Percentiles rank a stretch among this genome's conserved stretches.
Conservation (phyloP, 257 asterid species). For the Fraxinus cuspidata region DNA sequence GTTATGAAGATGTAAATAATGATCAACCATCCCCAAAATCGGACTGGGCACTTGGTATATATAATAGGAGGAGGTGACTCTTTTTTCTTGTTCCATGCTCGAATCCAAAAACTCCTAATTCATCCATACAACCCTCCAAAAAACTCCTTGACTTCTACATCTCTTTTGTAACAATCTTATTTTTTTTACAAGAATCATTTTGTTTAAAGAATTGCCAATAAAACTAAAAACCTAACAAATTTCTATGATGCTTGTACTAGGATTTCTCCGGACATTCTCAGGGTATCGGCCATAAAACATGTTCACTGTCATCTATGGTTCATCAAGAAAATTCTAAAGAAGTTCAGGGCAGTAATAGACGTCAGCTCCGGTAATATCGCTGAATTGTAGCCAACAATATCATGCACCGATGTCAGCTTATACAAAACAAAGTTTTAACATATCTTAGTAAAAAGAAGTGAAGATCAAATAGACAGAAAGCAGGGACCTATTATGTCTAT, state of each 20-base stretch:
- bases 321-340: background rate
- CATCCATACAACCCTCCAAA: too few relatives aligned
- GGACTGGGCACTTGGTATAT: too few relatives aligned
- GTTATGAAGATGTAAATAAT: too few relatives aligned
- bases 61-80: too few relatives aligned
- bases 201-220: too few relatives aligned
- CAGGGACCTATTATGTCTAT: background rate
- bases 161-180: too few relatives aligned
- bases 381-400: constrained; percentile 76
- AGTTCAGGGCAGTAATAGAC: constrained; percentile 22
- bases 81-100: too few relatives aligned
- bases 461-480: background rate
- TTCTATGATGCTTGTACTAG: background rate
- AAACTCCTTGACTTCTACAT: too few relatives aligned
- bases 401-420: constrained; percentile 25
- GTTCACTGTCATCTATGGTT: constrained; percentile 21
- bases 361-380: constrained; percentile 83
- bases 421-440: constrained; percentile 15
- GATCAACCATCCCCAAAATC: too few relatives aligned
- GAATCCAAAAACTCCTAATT: too few relatives aligned
- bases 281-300: constrained; percentile 64
- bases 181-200: too few relatives aligned
- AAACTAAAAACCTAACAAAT: too few relatives aligned
- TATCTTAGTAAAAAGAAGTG: background rate
- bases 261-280: constrained; percentile 49